These are phyloP conservation scores for Saprolegnia parasitica DNA, from an alignment of 352 stramenopile genomes.

Conservation along the genomic window DNA sequence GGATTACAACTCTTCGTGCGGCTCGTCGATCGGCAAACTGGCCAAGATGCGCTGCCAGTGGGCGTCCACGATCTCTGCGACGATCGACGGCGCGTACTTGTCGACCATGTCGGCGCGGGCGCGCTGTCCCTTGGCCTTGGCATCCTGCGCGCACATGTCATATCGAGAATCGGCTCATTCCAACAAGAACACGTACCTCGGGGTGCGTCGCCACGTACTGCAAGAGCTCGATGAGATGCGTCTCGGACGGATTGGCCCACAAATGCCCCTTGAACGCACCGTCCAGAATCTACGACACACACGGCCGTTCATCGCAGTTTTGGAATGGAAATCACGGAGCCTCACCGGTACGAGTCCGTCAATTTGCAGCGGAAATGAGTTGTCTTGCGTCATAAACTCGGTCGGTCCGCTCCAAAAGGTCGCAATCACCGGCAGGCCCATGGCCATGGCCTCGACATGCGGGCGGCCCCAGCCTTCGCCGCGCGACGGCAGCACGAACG, in stretches of 20 bases:
- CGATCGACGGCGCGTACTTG: slow-evolving; percentile 71
- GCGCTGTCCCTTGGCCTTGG: slow-evolving; percentile 52
- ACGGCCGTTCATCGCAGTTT: background rate
- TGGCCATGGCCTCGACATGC: slow-evolving; percentile 92
- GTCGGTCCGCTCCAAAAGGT: slow-evolving; percentile 90
- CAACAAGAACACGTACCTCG: slow-evolving; percentile 34
- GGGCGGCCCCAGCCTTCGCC: slow-evolving; percentile 93
- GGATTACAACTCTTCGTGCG: slow-evolving; percentile 15
- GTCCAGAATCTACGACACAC: slow-evolving; percentile 64
- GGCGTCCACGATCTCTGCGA: slow-evolving; percentile 59
- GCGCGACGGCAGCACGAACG: slow-evolving; percentile 86
- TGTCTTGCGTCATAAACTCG: slow-evolving; percentile 84
- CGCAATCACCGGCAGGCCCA: slow-evolving; percentile 84
- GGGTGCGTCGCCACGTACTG: slow-evolving; percentile 50
- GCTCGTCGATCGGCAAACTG: background rate
- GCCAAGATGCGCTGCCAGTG: slow-evolving; percentile 61
- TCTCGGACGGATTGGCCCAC: slow-evolving; percentile 81
- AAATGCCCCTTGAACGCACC: slow-evolving; percentile 72
- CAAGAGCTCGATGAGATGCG: slow-evolving; percentile 67
- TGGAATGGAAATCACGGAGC: background rate
- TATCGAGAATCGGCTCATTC: background rate
- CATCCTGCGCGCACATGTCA: slow-evolving; percentile 37
- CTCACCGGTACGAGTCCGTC: slow-evolving; percentile 72
- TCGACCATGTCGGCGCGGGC: slow-evolving; percentile 77
- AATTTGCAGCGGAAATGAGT: slow-evolving; percentile 78